Evolutionary conservation across 1,284 basidiomycete genomes (phyloP), one percentile per base, ranked within the genome.

Genomic region (Tausonia pullulans): DNA sequence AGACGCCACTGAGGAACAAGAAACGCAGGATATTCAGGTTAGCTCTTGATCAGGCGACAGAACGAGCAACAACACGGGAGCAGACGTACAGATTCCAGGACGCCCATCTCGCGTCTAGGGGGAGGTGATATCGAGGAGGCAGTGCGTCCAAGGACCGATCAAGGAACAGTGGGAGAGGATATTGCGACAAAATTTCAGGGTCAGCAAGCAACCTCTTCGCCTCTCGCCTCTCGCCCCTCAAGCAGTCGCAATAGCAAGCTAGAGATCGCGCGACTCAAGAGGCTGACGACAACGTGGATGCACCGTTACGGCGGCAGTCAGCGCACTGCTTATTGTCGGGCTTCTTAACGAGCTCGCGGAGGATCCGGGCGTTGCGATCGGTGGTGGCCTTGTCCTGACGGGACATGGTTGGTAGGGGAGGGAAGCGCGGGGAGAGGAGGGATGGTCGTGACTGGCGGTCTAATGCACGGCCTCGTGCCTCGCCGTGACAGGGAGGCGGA

Each of bases 281-380:
- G 13, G 27, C 27, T 27, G 16, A 40, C 27, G 59, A 55, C 53
- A 45, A 60, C 57, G 59, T 62, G 58, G 58, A 68, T 83, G 61
- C 69, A 88, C 91, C 92, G 76, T 95, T 93, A 69, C 86, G 84
- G 74, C 94, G 92, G 79, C 92, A 96, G 74, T 96, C 92, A 0
- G 89, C 89, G 71, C 94, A 97, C 27, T 87, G 76, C 78, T 95
- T 98, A 79, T 98, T 98, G 69, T 95, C 92, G 39, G 90, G 87
- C 59, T 80, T 80, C 75, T 89, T 93, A 63, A 96, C 83, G 46
- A 95, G 82, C 70, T 92, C 91, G 60, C 90, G 81, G 14, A 96
- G 82, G 13, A 83, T 86, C 65, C 83, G 82, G 48, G 90, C 80
- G 73, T 90, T 83, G 67, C 83, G 79, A 67, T 93, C 90, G 3